Evolutionary conservation across 2,329 filamentous ascomycete species (phyloP).

Genomic region (Sporothrix luriei): DNA sequence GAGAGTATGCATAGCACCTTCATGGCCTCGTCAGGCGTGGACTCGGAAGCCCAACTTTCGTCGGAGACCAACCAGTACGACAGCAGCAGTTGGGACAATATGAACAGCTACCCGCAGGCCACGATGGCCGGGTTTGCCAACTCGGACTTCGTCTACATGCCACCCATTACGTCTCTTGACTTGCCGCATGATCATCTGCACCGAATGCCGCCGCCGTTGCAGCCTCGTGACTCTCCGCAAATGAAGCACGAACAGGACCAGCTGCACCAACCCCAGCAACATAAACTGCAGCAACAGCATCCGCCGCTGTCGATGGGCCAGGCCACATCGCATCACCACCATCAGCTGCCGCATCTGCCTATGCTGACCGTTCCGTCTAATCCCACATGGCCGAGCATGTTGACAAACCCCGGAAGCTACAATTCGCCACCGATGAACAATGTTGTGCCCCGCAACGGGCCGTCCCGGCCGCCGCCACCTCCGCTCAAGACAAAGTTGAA

Average conservation of each 20-base stretch:
- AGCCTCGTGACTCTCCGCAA: slow-evolving; percentile 43
- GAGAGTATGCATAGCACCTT: slow-evolving; percentile 51
- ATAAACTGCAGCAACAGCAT: slow-evolving; percentile 23
- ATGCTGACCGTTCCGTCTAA: slow-evolving; percentile 72
- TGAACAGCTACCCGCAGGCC: slow-evolving; percentile 67
- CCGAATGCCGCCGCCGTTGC: slow-evolving; percentile 58
- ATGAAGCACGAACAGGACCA: slow-evolving; percentile 26
- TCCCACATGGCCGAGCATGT: slow-evolving; percentile 76
- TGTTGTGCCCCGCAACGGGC: slow-evolving; percentile 26
- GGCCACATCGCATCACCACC: slow-evolving; percentile 45
- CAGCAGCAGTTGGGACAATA: slow-evolving; percentile 58
- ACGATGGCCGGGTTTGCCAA: slow-evolving; percentile 69
- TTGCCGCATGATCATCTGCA: slow-evolving; percentile 55
- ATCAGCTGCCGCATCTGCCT: slow-evolving; percentile 57
- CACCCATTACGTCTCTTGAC: slow-evolving; percentile 49
- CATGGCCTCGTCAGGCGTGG: slow-evolving; percentile 51
- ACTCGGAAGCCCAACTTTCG: slow-evolving; percentile 51
- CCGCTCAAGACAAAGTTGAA: slow-evolving; percentile 51
- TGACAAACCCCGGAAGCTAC: slow-evolving; percentile 70
- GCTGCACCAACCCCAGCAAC: slow-evolving; percentile 28
- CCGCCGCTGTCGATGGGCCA: slow-evolving; percentile 39
- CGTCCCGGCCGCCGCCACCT: slow-evolving; percentile 49
- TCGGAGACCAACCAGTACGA: slow-evolving; percentile 44
- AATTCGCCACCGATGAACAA: slow-evolving; percentile 53
- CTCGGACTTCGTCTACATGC: slow-evolving; percentile 60